Evolutionary conservation across 2,329 filamentous ascomycete species (phyloP).

Genomic region (Colletotrichum tamarilloi): DNA sequence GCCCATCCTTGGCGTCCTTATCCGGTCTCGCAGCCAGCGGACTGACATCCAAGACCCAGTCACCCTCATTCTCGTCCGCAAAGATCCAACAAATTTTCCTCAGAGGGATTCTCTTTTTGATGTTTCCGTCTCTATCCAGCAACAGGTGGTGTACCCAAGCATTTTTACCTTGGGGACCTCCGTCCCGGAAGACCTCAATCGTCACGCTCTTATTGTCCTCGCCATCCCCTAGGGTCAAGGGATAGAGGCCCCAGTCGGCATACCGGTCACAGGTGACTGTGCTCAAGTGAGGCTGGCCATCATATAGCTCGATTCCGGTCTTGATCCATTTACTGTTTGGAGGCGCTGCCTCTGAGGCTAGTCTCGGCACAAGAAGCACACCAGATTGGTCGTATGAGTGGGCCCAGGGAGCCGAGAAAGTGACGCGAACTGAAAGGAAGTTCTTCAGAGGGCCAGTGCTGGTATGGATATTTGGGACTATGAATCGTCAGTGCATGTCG

Average conservation of each 20-base stretch:
- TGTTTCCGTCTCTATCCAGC: constrained; percentile 45
- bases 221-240: constrained; percentile 50
- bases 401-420: constrained; percentile 70
- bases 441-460: constrained; percentile 57
- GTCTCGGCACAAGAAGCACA: constrained; percentile 49
- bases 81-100: constrained; percentile 80
- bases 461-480: constrained; percentile 44
- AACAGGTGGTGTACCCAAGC: constrained; percentile 78
- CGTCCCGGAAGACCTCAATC: constrained; percentile 60
- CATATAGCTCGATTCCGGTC: constrained; percentile 79
- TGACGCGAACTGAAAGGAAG: constrained; percentile 72
- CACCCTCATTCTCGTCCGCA: constrained; percentile 58
- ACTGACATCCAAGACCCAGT: constrained; percentile 71
- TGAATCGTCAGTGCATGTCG: constrained; percentile 30
- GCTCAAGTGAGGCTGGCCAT: constrained; percentile 70
- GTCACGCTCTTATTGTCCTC: constrained; percentile 42
- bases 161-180: constrained; percentile 65
- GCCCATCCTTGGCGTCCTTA: constrained; percentile 56
- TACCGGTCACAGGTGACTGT: constrained; percentile 78
- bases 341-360: constrained; percentile 43
- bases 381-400: constrained; percentile 50
- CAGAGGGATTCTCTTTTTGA: constrained; percentile 64
- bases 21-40: constrained; percentile 75
- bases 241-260: constrained; percentile 80
- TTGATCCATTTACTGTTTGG: constrained; percentile 77